A percentile compares a stretch with the other conserved stretches of the same genome.
phyloP scores from a whole-genome alignment of 495 filamentous ascomycete genomes.

The Hypoxylon cercidicola region DNA sequence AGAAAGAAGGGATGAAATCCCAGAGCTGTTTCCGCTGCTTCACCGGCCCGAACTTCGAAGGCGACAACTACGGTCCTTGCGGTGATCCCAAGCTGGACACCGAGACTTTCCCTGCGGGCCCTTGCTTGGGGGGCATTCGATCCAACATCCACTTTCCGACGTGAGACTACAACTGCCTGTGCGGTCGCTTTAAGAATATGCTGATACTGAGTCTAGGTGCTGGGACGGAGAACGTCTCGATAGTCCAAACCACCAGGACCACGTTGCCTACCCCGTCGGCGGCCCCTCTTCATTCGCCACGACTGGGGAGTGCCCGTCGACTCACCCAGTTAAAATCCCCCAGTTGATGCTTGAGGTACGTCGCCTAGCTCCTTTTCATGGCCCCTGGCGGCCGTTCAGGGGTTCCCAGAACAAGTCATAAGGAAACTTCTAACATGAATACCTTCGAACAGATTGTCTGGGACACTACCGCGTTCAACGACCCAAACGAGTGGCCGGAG shows the following conservation, averaged over 20 bases:
- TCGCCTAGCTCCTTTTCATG: not conserved
- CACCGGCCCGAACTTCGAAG: constrained; percentile 51
- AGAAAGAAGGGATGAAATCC: constrained; percentile 42
- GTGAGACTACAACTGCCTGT: constrained; percentile 33
- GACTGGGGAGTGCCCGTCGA: constrained; percentile 54
- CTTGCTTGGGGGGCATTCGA: constrained; percentile 53
- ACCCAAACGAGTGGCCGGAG: constrained; percentile 51
- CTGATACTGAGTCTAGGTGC: constrained; percentile 38
- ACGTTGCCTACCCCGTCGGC: constrained; percentile 52
- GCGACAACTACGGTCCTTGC: constrained; percentile 51
- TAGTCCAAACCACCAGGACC: constrained; percentile 53
- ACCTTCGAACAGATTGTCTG: constrained; percentile 40
- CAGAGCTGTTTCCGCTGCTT: constrained; percentile 59
- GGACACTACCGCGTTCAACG: constrained; percentile 54
- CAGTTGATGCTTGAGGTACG: constrained; percentile 55
- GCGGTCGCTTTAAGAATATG: not conserved
- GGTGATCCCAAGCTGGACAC: constrained; percentile 46
- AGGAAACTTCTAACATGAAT: not conserved
- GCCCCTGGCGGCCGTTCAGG: no score
- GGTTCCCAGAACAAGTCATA: not conserved
- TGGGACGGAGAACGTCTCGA: constrained; percentile 53
- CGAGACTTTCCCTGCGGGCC: constrained; percentile 45
- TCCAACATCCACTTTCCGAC: constrained; percentile 58
- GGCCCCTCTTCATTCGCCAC: constrained; percentile 48
- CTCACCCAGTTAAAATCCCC: constrained; percentile 55